Conservation (phyloP, 177 flowering plant species). For the Vitis hybrid region DNA sequence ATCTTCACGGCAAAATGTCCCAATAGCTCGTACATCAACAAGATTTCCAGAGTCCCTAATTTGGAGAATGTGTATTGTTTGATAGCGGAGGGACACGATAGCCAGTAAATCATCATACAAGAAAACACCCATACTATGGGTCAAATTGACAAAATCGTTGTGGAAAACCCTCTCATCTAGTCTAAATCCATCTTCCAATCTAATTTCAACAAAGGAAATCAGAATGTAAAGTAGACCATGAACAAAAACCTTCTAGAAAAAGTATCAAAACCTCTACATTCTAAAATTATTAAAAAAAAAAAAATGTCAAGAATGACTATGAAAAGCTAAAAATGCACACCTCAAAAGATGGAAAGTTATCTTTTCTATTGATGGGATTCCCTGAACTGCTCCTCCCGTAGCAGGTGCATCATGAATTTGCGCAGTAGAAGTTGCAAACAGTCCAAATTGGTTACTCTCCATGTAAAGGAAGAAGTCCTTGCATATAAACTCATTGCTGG, state of each 20-base stretch:
- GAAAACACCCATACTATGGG: conserved; percentile 83
- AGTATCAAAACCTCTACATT: background rate
- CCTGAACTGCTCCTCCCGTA: conserved; percentile 72
- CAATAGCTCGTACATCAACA: conserved; percentile 85
- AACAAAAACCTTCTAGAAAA: background rate
- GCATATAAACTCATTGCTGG: conserved; percentile 82
- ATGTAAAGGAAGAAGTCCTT: conserved; percentile 94
- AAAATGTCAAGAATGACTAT: background rate
- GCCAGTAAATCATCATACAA: conserved; percentile 94
- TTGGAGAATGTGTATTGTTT: conserved; percentile 87
- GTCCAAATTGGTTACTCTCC: conserved; percentile 78
- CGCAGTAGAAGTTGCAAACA: conserved; percentile 92
- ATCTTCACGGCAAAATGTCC: conserved; percentile 88
- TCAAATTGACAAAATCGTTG: conserved; percentile 84
- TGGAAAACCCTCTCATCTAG: conserved; percentile 83
- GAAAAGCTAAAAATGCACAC: conserved; percentile 39
- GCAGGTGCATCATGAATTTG: conserved; percentile 84
- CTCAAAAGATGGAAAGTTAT: conserved; percentile 91
- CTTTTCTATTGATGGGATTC: conserved; percentile 84
- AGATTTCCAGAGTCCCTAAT: conserved; percentile 87
- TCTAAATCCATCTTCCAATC: conserved; percentile 82
- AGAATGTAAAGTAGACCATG: conserved; percentile 1
- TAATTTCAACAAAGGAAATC: conserved; percentile 17
- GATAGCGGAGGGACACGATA: conserved; percentile 89
- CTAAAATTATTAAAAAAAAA: background rate